Base-by-base conservation (phyloP, 306 rosid genomes). In the Cicer cuneatum region DNA sequence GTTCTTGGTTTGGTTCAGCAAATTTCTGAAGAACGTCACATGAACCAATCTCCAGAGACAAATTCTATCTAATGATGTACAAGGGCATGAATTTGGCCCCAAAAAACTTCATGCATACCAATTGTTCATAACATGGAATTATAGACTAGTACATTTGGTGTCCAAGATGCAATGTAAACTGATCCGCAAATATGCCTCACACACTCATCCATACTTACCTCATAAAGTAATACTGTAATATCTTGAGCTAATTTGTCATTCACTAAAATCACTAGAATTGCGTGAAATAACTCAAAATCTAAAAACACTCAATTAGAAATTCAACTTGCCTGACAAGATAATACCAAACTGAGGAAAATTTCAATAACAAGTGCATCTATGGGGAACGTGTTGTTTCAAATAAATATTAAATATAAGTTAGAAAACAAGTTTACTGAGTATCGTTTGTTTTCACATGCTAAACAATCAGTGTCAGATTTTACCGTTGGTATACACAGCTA, bases 381-480 rank as follows among this genome's bases (percentile, higher is more conserved):
- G 10, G 45, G 21, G 63, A 71, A 15, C 37, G 11, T 49, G 12
- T 51, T 4, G 40, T 14, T 71, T 71, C 18, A 45, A 61, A 63
- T 64, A 18, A 18, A 71, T 43, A 10, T 46, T 57, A 72, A 12
- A 41, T 51, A 59, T 5, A 15, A 72, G 9, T 13, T 58, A 66
- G 3, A 15, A 60, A 37, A 73, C 38, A 40, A 15, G 24, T 73
- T 14, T 51, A 51, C 42, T 33, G 51, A 2, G 46, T 19, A 48
- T 18, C 60, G 66, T 11, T 62, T 63, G 14, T 57, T 53, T 13
- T 4, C 19, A 67, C 9, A 68, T 35, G 24, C 37, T 49, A 16
- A 66, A 57, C 16, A 41, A 15, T 78, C 49, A 49, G 51, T 37
- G 38, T 35, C 6, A 43, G 15, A 58, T n/a, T 66, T 82, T 67